These are phyloP conservation scores for Echium plantagineum DNA, from an alignment of 257 asterid species.

Conservation along the genomic window DNA sequence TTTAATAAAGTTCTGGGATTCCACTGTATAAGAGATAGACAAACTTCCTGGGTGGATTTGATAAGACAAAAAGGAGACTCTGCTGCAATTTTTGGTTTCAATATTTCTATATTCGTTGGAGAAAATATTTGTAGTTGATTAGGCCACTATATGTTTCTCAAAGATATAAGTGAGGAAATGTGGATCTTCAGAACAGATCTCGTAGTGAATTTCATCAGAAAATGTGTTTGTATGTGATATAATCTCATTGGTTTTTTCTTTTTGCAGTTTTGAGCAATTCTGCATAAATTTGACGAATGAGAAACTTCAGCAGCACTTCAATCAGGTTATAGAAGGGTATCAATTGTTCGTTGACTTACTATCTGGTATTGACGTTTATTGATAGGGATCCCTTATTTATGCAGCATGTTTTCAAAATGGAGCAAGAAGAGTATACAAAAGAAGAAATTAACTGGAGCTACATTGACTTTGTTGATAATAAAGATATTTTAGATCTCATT, in stretches of 20 bases:
- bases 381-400: constrained; percentile 18
- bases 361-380: constrained; percentile 11
- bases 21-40: no score
- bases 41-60: neutral
- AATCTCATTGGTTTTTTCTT: constrained; percentile 9
- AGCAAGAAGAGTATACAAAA: constrained; percentile 98
- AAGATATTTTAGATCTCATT: constrained; percentile 85
- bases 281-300: constrained; percentile 96
- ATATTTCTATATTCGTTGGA: neutral
- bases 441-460: constrained; percentile 99
- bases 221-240: constrained; percentile 3
- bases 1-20: no score
- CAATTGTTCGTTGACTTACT: constrained; percentile 3
- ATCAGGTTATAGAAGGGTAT: constrained; percentile 54
- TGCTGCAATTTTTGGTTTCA: neutral
- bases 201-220: neutral
- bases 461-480: constrained; percentile 95
- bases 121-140: neutral
- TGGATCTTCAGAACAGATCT: neutral
- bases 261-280: constrained; percentile 83
- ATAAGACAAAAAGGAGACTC: neutral
- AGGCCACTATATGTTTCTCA: neutral
- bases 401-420: constrained; percentile 99
- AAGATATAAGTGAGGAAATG: neutral
- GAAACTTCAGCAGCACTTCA: constrained; percentile 98